Evolutionary conservation across 305 asterid genomes (phyloP).

Genomic region (Striga hermonthica): DNA sequence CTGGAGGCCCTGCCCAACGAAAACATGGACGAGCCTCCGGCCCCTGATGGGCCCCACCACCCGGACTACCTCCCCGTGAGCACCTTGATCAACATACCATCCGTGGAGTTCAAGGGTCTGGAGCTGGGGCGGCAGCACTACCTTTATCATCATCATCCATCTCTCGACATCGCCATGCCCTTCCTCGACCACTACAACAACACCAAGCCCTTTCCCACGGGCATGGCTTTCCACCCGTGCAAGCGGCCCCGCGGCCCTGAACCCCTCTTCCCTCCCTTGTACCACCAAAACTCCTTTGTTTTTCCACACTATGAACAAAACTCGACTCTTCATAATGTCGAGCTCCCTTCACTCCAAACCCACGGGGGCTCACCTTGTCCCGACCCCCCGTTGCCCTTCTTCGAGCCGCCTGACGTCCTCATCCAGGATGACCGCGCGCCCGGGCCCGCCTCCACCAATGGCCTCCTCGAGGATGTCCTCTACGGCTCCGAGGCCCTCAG

Average conservation of each 20-base stretch:
- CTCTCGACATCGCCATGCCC: conserved; percentile 42
- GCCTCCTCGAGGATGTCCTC: conserved; percentile 71
- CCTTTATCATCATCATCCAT: conserved; percentile 13
- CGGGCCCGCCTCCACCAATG: conserved; percentile 57
- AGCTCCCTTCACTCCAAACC: conserved; percentile 99
- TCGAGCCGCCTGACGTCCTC: conserved; percentile 58
- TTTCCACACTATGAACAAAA: not conserved
- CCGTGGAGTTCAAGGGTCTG: conserved; percentile 49
- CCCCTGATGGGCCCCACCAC: conserved; percentile 34
- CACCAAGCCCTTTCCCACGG: conserved; percentile 31
- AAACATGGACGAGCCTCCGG: conserved; percentile 41
- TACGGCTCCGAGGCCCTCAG: conserved; percentile 53
- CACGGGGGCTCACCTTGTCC: conserved; percentile 59
- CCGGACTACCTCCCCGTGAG: conserved; percentile 41
- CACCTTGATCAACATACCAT: conserved; percentile 45
- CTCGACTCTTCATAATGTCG: conserved; percentile 18
- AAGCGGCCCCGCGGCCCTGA: conserved; percentile 48
- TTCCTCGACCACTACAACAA: conserved; percentile 22
- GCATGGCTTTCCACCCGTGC: conserved; percentile 39
- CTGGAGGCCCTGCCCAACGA: conserved; percentile 37
- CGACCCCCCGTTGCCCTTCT: conserved; percentile 52
- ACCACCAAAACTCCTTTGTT: conserved; percentile 30
- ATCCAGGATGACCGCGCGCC: conserved; percentile 51
- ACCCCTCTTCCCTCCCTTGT: conserved; percentile 36
- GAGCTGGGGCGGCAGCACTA: conserved; percentile 39